Percentiles rank a stretch among this genome's conserved stretches.
These are phyloP conservation scores for Sugiyamaella xylanicola DNA, from an alignment of 1,139 yeast species.

Conservation along the genomic window DNA sequence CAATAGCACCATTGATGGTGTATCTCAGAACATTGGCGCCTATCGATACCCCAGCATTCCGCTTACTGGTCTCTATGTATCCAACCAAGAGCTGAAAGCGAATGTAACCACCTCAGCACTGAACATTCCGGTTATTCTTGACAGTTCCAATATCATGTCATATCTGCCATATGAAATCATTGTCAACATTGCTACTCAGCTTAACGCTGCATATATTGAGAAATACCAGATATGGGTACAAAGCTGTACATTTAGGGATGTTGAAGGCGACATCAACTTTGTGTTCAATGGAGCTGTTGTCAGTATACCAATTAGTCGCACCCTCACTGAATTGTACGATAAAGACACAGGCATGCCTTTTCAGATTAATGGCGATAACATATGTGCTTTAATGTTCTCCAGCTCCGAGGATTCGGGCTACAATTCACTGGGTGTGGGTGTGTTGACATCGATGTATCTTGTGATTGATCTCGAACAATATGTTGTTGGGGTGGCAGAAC, in stretches of 20 bases:
- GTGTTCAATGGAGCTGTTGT: conserved; percentile 56
- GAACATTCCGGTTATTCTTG: conserved; percentile 61
- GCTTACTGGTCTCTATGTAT: conserved; percentile 55
- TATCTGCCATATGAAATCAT: conserved; percentile 62
- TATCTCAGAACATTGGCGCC: not conserved
- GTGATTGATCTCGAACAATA: conserved; percentile 68
- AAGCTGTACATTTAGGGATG: conserved; percentile 55
- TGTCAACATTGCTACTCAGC: conserved; percentile 69
- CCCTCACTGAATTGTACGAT: conserved; percentile 49
- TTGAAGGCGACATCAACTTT: conserved; percentile 59
- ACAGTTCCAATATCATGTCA: conserved; percentile 56
- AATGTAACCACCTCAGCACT: conserved; percentile 41
- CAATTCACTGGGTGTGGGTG: conserved; percentile 62
- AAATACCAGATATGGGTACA: conserved; percentile 64
- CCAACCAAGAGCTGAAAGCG: conserved; percentile 46
- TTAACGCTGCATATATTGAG: conserved; percentile 65
- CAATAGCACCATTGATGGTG: conserved; percentile 1
- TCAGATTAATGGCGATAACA: conserved; percentile 53
- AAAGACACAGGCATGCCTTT: conserved; percentile 41
- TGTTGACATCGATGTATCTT: conserved; percentile 57
- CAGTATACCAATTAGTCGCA: conserved; percentile 54
- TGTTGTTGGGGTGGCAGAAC: conserved; percentile 54
- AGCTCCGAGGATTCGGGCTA: conserved; percentile 58
- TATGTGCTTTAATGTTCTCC: conserved; percentile 61
- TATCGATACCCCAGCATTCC: conserved; percentile 55